Base-by-base conservation (phyloP, 805 yeast genomes). In the Candida golubevii region DNA sequence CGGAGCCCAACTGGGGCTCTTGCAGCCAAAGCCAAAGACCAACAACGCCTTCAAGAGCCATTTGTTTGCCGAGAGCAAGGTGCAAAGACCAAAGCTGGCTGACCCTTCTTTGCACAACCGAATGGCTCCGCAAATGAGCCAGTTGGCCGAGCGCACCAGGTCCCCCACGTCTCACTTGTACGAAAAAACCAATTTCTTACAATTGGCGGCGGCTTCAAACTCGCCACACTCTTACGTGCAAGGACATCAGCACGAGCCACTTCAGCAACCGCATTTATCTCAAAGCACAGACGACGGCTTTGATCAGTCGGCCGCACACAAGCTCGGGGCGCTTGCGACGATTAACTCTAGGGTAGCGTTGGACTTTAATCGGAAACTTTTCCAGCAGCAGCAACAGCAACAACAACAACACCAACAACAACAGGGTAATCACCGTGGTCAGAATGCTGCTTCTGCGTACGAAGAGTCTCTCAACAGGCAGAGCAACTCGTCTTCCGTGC, bases 311-410 rank as follows among this genome's bases (percentile, higher is more conserved):
- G 61, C 66, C 12, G 76, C 78, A n/a, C 63, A 77, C 61, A 82
- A 82, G 57, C 64, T 82, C 50, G 84, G 85, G 6, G 88, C 88
- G 0, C 69, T 82, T 44, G 77, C 82, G 26, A 82, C 88, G 3
- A 82, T 81, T 48, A 79, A 79, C 60, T 72, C 77, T 7, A 61
- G 86, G 18, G 80, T 71, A 33, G 75, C 74, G 1, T 61, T 71
- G 48, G 76, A 71, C 52, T 66, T 70, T 13, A 66, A 60, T 50
- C 65, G 70, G 48, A 70, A 68, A 50, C 37, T 32, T 1, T 44
- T 42, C 37, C 43, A 28, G 30, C 41, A 46, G 11, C 39, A 38
- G 11, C 18, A 14, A 11, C 32, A 29, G n/a, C n/a, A 10, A 12
- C 32, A 11, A 8, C 10, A 8, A 28, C 31, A 8, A 8, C 10